A percentile compares a stretch with the other conserved stretches of the same genome.
phyloP scores from a whole-genome alignment of 169 alveolate species.

The Besnoitia besnoiti region DNA sequence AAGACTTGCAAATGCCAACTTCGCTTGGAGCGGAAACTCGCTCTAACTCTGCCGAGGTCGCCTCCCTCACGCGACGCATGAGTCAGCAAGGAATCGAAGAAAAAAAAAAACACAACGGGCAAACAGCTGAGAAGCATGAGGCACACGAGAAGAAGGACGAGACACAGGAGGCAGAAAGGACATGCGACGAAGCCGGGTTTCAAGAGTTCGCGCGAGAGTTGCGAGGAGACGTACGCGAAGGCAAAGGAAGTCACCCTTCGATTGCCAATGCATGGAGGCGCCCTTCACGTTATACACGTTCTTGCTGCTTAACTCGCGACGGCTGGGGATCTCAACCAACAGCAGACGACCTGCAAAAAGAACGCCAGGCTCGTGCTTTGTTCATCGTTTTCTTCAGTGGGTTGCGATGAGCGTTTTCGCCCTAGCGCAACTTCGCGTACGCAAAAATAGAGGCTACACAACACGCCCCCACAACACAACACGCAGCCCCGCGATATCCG shows the following conservation, averaged over 20 bases:
- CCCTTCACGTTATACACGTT: slow-evolving; percentile 86
- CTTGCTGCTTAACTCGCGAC: slow-evolving; percentile 88
- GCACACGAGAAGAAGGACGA: background rate
- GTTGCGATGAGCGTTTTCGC: too few relatives aligned
- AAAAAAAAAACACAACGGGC: background rate
- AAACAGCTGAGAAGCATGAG: background rate
- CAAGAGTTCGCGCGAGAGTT: too few relatives aligned
- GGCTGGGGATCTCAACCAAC: slow-evolving; percentile 84
- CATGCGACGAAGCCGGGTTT: background rate
- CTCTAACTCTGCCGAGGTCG: too few relatives aligned
- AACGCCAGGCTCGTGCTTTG: too few relatives aligned
- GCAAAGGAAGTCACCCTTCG: slow-evolving; percentile 89
- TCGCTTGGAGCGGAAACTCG: too few relatives aligned
- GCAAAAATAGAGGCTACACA: too few relatives aligned
- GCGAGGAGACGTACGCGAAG: slow-evolving; percentile 77
- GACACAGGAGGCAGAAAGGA: background rate
- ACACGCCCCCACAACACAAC: too few relatives aligned
- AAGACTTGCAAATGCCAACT: too few relatives aligned
- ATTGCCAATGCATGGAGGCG: slow-evolving; percentile 90
- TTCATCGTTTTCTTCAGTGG: too few relatives aligned
- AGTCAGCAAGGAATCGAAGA: too few relatives aligned
- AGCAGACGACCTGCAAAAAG: slow-evolving; percentile 76
- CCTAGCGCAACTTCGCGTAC: too few relatives aligned
- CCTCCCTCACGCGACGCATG: too few relatives aligned
- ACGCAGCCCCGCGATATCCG: background rate